Percentiles rank a stretch among this genome's conserved stretches.
Evolutionary conservation across 352 stramenopile species (phyloP).

Genomic region (Phytophthora pini): DNA sequence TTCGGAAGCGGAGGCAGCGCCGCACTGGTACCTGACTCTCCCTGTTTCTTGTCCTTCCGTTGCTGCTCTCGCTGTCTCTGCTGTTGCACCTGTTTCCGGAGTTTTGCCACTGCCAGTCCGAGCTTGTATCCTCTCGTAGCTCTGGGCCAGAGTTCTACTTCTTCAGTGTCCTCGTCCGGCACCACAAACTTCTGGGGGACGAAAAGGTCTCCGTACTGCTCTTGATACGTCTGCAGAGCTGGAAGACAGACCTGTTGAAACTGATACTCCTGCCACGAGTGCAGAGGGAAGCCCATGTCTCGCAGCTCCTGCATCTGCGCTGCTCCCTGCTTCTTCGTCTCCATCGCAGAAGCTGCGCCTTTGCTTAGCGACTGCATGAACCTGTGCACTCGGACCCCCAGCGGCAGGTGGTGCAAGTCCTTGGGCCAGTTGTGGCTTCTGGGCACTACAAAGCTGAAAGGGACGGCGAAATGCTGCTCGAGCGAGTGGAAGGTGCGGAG

Average conservation of each 20-base stretch:
- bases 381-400: slow-evolving; percentile 66
- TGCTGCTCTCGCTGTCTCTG: slow-evolving; percentile 32
- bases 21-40: background rate
- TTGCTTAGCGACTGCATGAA: slow-evolving; percentile 49
- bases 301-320: slow-evolving; percentile 49
- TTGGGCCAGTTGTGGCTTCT: slow-evolving; percentile 39
- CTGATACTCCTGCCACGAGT: slow-evolving; percentile 66
- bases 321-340: slow-evolving; percentile 33
- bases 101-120: slow-evolving; percentile 87
- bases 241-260: slow-evolving; percentile 69
- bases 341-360: slow-evolving; percentile 23
- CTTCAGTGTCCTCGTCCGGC: slow-evolving; percentile 44
- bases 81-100: slow-evolving; percentile 72
- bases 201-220: slow-evolving; percentile 85
- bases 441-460: slow-evolving; percentile 42
- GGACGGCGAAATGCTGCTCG: slow-evolving; percentile 75
- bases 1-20: slow-evolving; percentile 49
- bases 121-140: slow-evolving; percentile 85
- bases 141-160: slow-evolving; percentile 63
- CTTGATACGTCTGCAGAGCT: slow-evolving; percentile 83
- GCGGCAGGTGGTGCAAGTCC: slow-evolving; percentile 55
- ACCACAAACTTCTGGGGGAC: slow-evolving; percentile 95
- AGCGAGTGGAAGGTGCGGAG: slow-evolving; percentile 62
- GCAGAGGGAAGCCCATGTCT: slow-evolving; percentile 63
- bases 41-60: slow-evolving; percentile 21